A percentile compares a stretch with the other conserved stretches of the same genome.
Evolutionary conservation across 805 yeast species (phyloP).

Genomic region (Lipomyces sp.): DNA sequence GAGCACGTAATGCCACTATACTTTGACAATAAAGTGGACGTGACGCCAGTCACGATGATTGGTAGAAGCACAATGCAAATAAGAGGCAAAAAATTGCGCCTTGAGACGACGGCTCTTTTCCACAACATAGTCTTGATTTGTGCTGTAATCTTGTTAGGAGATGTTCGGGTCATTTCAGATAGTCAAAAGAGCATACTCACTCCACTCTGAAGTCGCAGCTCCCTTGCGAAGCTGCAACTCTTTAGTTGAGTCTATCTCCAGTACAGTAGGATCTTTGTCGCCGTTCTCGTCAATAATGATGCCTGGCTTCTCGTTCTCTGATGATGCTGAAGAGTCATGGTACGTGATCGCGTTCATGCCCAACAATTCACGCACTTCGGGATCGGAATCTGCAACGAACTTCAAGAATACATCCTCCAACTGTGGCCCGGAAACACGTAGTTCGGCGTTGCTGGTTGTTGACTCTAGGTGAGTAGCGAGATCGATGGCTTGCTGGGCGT

Average conservation of each 20-base stretch:
- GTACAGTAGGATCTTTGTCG: not conserved
- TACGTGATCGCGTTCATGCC: slow-evolving; percentile 6
- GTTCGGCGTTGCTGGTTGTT: slow-evolving; percentile 5
- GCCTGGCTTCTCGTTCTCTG: not conserved
- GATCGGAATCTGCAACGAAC: slow-evolving; percentile 30
- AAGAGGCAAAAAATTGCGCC: slow-evolving; percentile 15
- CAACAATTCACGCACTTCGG: slow-evolving; percentile 13
- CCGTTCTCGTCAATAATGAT: not conserved
- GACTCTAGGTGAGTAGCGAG: slow-evolving; percentile 8
- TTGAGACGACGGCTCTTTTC: slow-evolving; percentile 18
- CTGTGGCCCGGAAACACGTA: slow-evolving; percentile 35
- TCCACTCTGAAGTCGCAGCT: no score
- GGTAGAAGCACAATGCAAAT: slow-evolving; percentile 17
- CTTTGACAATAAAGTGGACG: slow-evolving; percentile 8
- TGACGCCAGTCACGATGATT: slow-evolving; percentile 21
- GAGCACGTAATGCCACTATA: slow-evolving; percentile 12
- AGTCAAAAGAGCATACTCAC: not conserved
- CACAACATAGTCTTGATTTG: slow-evolving; percentile 23
- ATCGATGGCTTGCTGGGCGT: slow-evolving; percentile 5
- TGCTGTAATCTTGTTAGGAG: slow-evolving; percentile 4
- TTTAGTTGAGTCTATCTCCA: slow-evolving; percentile 5
- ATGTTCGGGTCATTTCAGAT: not conserved
- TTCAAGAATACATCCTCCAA: slow-evolving; percentile 38
- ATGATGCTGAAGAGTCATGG: no score
- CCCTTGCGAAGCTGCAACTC: no score